Conservation (phyloP, 495 filamentous ascomycete genomes). For the Stereocaulon alpinum region DNA sequence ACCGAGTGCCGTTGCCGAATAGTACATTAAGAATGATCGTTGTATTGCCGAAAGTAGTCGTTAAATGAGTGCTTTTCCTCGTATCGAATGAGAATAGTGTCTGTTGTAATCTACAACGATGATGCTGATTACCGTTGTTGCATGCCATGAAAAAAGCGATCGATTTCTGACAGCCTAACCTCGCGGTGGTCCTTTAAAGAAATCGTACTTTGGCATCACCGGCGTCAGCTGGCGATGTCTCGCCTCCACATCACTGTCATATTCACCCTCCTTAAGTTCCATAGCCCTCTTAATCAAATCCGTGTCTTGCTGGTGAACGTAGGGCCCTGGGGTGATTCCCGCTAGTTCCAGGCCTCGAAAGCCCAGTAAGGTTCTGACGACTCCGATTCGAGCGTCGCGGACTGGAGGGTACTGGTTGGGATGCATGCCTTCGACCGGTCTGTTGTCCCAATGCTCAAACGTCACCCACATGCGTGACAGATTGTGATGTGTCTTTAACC, state of each 20-base stretch:
- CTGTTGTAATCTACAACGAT: too few species aligned
- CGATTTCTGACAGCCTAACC: background rate
- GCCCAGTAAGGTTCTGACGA: background rate
- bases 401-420: background rate
- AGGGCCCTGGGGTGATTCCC: background rate
- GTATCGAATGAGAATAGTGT: too few species aligned
- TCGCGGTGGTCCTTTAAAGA: too few species aligned
- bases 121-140: background rate
- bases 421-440: background rate
- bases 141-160: background rate
- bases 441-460: background rate
- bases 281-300: background rate
- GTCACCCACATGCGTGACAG: background rate
- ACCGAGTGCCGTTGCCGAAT: too few species aligned
- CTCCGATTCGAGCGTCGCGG: background rate
- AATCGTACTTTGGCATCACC: too few species aligned
- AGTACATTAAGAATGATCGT: too few species aligned
- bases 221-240: too few species aligned
- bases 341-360: background rate
- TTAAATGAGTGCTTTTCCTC: too few species aligned
- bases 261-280: background rate
- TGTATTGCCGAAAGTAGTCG: too few species aligned
- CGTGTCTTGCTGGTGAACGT: background rate
- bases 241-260: background rate
- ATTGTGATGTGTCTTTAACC: slow-evolving; percentile 1